Evolutionary conservation across 2,329 filamentous ascomycete species (phyloP).

Genomic region (Penicillium sp.): DNA sequence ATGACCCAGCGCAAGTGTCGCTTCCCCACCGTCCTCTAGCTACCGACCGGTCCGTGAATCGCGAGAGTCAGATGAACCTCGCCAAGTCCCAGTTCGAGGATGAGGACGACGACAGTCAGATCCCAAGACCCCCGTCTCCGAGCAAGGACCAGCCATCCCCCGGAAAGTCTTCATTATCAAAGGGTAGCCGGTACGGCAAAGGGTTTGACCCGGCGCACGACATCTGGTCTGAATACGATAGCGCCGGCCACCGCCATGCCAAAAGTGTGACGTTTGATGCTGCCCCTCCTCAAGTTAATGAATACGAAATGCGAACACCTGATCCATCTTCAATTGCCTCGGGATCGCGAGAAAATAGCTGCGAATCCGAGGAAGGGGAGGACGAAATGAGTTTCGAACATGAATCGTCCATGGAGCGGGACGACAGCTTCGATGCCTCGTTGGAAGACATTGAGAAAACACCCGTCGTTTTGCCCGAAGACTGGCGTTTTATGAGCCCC

Average conservation of each 20-base stretch:
- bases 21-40: constrained; percentile 76
- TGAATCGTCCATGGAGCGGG: constrained; percentile 57
- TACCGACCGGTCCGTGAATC: constrained; percentile 52
- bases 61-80: constrained; percentile 63
- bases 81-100: constrained; percentile 45
- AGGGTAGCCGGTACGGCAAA: constrained; percentile 51
- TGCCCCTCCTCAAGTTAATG: constrained; percentile 87
- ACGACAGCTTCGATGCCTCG: constrained; percentile 93
- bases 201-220: constrained; percentile 62
- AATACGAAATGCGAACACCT: constrained; percentile 96
- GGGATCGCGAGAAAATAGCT: constrained; percentile 87
- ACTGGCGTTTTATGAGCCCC: constrained; percentile 78
- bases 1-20: constrained; percentile 73
- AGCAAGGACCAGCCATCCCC: constrained; percentile 71
- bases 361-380: constrained; percentile 70
- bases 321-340: constrained; percentile 89
- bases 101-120: constrained; percentile 12
- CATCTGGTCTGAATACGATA: constrained; percentile 56
- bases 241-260: constrained; percentile 68
- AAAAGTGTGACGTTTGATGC: constrained; percentile 98
- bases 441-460: constrained; percentile 96
- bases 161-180: constrained; percentile 80
- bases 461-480: constrained; percentile 92
- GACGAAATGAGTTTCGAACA: constrained; percentile 59
- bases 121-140: constrained; percentile 46